These are phyloP conservation scores for Discostella pseudostelligera DNA, from an alignment of 108 stramenopile species.

Conservation along the genomic window DNA sequence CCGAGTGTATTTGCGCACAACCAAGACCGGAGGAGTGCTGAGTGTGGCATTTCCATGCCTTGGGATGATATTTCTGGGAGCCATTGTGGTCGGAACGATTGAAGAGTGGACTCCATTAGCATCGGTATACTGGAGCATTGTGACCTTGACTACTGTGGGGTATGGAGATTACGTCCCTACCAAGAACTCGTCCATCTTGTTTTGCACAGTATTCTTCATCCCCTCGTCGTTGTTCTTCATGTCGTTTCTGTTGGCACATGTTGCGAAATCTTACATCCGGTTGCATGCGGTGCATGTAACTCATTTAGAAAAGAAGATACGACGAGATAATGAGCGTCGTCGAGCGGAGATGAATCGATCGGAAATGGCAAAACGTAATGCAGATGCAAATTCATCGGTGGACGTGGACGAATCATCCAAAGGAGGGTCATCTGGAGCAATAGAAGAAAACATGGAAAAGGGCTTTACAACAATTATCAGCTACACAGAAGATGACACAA, in stretches of 20 bases:
- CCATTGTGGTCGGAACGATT: constrained; percentile 67
- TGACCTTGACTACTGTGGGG: constrained; percentile 76
- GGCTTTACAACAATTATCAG: constrained; percentile 41
- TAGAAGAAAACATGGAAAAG: constrained; percentile 29
- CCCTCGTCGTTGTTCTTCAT: constrained; percentile 84
- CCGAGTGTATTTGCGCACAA: constrained; percentile 51
- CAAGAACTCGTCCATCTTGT: constrained; percentile 61
- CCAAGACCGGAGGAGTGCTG: constrained; percentile 60
- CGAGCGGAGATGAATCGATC: constrained; percentile 54
- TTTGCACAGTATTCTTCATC: constrained; percentile 78
- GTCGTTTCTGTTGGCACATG: constrained; percentile 67
- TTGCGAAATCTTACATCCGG: constrained; percentile 82
- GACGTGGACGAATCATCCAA: background rate
- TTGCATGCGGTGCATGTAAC: constrained; percentile 69
- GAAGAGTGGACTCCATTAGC: constrained; percentile 85
- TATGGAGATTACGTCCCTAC: constrained; percentile 81
- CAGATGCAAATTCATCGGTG: constrained; percentile 20
- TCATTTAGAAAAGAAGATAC: constrained; percentile 63
- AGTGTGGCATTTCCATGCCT: constrained; percentile 77
- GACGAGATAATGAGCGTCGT: constrained; percentile 51
- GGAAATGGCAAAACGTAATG: constrained; percentile 21
- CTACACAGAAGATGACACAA: constrained; percentile 39
- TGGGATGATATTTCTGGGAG: constrained; percentile 72
- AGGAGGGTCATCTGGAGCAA: constrained; percentile 9
- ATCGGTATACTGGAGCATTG: constrained; percentile 78